Conservation (phyloP, 2,329 filamentous ascomycete species). For the Phaeosphaeriaceae sp. region DNA sequence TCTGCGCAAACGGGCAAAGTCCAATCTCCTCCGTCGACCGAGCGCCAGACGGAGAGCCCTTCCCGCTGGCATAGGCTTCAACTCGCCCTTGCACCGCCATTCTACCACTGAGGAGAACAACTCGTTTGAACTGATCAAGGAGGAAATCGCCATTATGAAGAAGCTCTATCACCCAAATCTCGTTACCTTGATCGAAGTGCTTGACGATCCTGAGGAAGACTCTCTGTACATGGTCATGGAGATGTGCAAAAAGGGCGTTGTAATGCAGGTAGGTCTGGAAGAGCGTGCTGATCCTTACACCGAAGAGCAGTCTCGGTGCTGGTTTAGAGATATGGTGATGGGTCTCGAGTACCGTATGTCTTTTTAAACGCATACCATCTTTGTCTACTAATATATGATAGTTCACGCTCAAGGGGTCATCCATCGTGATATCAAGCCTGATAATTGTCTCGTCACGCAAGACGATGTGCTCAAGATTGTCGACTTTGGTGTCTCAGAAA, state of each 20-base stretch:
- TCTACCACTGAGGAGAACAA: conserved; percentile 67
- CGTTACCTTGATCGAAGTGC: conserved; percentile 90
- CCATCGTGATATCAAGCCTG: conserved; percentile 96
- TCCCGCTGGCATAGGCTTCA: conserved; percentile 62
- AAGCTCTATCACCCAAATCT: conserved; percentile 94
- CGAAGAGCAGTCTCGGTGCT: conserved; percentile 81
- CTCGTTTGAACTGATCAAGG: conserved; percentile 84
- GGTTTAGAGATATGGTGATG: conserved; percentile 93
- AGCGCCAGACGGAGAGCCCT: conserved; percentile 61
- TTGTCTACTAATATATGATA: conserved; percentile 45
- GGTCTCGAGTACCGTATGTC: conserved; percentile 88
- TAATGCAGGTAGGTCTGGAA: conserved; percentile 94
- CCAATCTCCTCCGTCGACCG: conserved; percentile 77
- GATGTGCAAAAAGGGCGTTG: conserved; percentile 97
- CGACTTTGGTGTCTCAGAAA: conserved; percentile 98
- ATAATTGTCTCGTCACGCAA: conserved; percentile 87
- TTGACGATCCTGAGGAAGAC: conserved; percentile 94
- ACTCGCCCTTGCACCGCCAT: conserved; percentile 68
- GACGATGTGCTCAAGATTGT: conserved; percentile 97
- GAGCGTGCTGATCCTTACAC: conserved; percentile 82
- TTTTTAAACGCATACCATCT: background rate
- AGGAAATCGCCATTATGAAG: conserved; percentile 99
- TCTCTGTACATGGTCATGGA: conserved; percentile 98
- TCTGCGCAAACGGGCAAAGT: conserved; percentile 87
- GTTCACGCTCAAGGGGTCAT: conserved; percentile 94